phyloP scores from a whole-genome alignment of 163 green algal species.

The Smithsoniella earleae region DNA sequence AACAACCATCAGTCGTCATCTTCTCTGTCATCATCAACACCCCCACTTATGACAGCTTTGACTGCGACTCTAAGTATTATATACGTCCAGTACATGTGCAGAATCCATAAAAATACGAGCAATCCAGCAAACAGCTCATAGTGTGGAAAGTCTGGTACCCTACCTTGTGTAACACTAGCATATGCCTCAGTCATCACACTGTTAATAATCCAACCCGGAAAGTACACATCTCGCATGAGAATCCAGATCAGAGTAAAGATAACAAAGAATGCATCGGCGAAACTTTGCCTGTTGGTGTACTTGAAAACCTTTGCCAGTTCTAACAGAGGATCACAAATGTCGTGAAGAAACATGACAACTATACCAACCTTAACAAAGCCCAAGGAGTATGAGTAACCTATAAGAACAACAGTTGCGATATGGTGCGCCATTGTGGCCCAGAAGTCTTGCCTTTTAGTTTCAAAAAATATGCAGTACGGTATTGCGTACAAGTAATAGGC shows the following conservation, averaged over 20 bases:
- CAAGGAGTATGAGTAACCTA: slow-evolving; percentile 46
- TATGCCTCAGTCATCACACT: slow-evolving; percentile 35
- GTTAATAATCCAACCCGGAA: slow-evolving; percentile 40
- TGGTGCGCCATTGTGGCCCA: slow-evolving; percentile 21
- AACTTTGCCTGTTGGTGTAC: slow-evolving; percentile 40
- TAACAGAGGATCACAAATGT: slow-evolving; percentile 59
- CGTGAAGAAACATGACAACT: slow-evolving; percentile 57
- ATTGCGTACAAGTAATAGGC: slow-evolving; percentile 15
- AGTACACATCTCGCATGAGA: slow-evolving; percentile 43
- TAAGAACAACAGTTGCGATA: slow-evolving; percentile 33
- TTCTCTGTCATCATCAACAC: background rate
- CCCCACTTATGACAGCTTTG: background rate
- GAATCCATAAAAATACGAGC: slow-evolving; percentile 45
- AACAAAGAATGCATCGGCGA: slow-evolving; percentile 39
- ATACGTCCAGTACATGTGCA: slow-evolving; percentile 61
- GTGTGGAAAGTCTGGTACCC: too few relatives aligned
- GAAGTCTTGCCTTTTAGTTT: slow-evolving; percentile 13
- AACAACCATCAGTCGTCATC: slow-evolving; percentile 20
- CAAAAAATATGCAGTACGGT: slow-evolving; percentile 6
- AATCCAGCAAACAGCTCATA: slow-evolving; percentile 50
- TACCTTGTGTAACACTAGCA: slow-evolving; percentile 14
- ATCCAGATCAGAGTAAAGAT: slow-evolving; percentile 53
- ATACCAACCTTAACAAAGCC: slow-evolving; percentile 54
- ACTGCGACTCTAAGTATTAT: slow-evolving; percentile 47
- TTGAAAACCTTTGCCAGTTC: slow-evolving; percentile 53